Evolutionary conservation across 768 basidiomycete species (phyloP).

Genomic region (Auricularia sp.): DNA sequence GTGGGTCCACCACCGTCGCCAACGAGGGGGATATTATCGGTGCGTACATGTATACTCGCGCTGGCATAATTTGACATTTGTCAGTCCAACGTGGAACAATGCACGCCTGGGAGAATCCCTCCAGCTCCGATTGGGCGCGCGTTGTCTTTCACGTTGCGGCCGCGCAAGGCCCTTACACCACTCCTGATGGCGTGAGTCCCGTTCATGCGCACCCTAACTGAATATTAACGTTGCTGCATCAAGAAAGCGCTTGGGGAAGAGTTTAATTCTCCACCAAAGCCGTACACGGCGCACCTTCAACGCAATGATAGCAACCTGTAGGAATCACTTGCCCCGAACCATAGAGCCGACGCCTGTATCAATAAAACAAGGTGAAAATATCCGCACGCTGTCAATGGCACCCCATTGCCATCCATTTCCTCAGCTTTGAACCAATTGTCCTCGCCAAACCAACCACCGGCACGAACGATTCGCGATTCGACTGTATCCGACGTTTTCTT

Average conservation of each 20-base stretch:
- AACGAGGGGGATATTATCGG: conserved; percentile 15
- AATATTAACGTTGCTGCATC: background rate
- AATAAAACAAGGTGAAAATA: too few relatives aligned
- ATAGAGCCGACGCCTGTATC: too few relatives aligned
- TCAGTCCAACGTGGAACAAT: conserved; percentile 16
- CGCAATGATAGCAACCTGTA: background rate
- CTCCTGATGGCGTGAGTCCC: background rate
- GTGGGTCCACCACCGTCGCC: conserved; percentile 12
- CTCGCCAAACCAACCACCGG: too few relatives aligned
- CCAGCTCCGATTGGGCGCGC: conserved; percentile 16
- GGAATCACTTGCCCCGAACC: background rate
- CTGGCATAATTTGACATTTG: too few relatives aligned
- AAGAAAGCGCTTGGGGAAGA: background rate
- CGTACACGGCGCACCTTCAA: background rate
- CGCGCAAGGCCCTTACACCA: background rate
- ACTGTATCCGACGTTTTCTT: too few relatives aligned
- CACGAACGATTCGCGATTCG: too few relatives aligned
- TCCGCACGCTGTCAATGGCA: too few relatives aligned
- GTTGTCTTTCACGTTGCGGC: conserved; percentile 10
- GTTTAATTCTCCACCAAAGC: background rate
- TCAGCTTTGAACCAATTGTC: too few relatives aligned
- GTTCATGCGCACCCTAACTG: background rate
- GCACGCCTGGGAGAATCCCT: conserved; percentile 17
- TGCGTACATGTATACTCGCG: too few relatives aligned
- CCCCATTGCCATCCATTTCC: too few relatives aligned